A percentile compares a stretch with the other conserved stretches of the same genome.
phyloP scores from a whole-genome alignment of 306 rosid genomes.

The Lathyrus aphaca region DNA sequence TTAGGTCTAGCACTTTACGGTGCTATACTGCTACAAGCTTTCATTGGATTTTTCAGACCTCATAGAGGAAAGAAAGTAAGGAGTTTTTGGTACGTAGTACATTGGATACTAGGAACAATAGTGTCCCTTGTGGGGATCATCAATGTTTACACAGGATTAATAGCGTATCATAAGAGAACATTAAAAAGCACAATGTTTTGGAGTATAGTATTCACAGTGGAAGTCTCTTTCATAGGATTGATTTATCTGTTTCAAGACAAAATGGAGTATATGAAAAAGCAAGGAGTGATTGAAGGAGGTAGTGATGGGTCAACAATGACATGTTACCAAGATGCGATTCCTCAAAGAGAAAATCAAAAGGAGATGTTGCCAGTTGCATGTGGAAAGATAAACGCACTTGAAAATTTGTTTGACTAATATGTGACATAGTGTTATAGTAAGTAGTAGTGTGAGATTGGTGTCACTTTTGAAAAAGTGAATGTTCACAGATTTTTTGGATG shows the following conservation, averaged over 20 bases:
- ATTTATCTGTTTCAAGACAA: conserved; percentile 86
- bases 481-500: conserved; percentile 6
- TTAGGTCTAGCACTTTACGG: conserved; percentile 84
- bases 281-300: conserved; percentile 58
- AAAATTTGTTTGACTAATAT: conserved; percentile 77
- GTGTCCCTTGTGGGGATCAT: conserved; percentile 74
- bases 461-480: conserved; percentile 48
- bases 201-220: conserved; percentile 81
- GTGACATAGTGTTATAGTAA: not conserved
- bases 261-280: conserved; percentile 73
- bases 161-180: conserved; percentile 73
- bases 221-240: conserved; percentile 69
- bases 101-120: conserved; percentile 85
- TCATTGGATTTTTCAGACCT: conserved; percentile 87
- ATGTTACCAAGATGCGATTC: conserved; percentile 47
- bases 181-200: conserved; percentile 64
- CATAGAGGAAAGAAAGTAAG: conserved; percentile 84
- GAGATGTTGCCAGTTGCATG: conserved; percentile 61
- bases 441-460: not conserved
- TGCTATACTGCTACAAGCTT: conserved; percentile 70
- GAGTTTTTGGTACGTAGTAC: conserved; percentile 73
- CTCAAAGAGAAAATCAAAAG: conserved; percentile 53
- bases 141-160: conserved; percentile 83
- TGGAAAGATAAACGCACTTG: conserved; percentile 81
- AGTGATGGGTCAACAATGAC: conserved; percentile 45